These are phyloP conservation scores for Chenopodium quinoa DNA, from an alignment of 148 eudicot species.

Conservation along the genomic window DNA sequence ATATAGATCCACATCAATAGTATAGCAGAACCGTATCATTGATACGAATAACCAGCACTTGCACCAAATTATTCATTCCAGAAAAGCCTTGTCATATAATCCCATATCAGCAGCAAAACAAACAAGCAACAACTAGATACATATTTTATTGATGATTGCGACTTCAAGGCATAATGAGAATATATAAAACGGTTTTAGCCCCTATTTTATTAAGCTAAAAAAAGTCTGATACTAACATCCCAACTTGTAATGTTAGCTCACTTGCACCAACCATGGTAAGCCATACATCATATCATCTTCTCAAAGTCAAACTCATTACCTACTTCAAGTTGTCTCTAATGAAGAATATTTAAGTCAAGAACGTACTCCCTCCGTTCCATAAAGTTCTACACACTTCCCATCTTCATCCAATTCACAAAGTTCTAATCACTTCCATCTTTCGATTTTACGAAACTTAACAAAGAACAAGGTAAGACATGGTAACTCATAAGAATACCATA, in stretches of 20 bases:
- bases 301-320: conserved; percentile 14
- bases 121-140: conserved; percentile 10
- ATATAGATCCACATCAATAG: neutral
- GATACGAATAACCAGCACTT: neutral
- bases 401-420: neutral
- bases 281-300: conserved; percentile 9
- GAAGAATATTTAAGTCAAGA: too few species aligned
- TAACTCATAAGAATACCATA: too few species aligned
- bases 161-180: neutral
- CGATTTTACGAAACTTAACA: too few species aligned
- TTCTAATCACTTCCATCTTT: neutral
- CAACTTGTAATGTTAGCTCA: conserved; percentile 10
- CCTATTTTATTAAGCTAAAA: too few species aligned
- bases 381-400: neutral
- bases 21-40: neutral
- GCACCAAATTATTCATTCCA: neutral
- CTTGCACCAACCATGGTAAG: conserved; percentile 2
- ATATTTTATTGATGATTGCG: neutral
- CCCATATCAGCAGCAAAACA: conserved; percentile 2
- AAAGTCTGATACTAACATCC: conserved; percentile 1
- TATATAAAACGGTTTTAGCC: neutral
- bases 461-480: neutral
- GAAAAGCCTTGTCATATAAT: neutral
- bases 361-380: neutral
- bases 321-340: neutral